A percentile compares a stretch with the other conserved stretches of the same genome.
These are phyloP conservation scores for Lactifluus piperatus DNA, from an alignment of 768 basidiomycete genomes.

Conservation along the genomic window DNA sequence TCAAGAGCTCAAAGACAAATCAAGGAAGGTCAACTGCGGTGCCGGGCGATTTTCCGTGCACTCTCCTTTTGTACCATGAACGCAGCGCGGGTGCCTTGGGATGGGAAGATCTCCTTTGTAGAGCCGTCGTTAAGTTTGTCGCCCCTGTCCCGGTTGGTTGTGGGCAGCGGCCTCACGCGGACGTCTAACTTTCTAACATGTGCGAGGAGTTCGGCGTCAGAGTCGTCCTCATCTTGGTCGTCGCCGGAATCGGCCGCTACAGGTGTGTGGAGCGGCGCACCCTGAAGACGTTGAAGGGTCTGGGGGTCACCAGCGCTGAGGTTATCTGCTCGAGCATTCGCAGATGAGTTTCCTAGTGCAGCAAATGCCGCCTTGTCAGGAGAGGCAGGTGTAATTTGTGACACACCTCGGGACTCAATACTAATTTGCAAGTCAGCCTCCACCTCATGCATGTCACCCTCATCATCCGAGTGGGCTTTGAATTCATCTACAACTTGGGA, in stretches of 20 bases:
- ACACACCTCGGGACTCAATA: neutral
- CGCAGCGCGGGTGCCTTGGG: slow-evolving; percentile 4
- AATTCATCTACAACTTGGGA: slow-evolving; percentile 3
- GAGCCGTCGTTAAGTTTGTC: neutral
- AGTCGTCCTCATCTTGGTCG: neutral
- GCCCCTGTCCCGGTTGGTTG: neutral
- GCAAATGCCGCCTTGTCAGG: neutral
- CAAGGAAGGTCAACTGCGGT: neutral
- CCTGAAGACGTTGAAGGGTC: neutral
- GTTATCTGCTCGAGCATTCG: neutral
- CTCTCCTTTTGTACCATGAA: neutral
- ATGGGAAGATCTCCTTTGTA: slow-evolving; percentile 9
- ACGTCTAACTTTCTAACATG: neutral
- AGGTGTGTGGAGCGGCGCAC: neutral
- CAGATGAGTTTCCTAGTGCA: neutral
- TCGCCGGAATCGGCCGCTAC: neutral
- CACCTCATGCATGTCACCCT: slow-evolving; percentile 10
- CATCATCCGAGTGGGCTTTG: neutral
- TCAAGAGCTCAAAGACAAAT: neutral
- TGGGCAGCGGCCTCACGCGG: too few relatives aligned
- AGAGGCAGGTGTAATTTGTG: neutral
- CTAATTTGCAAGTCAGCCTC: neutral
- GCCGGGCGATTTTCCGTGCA: neutral
- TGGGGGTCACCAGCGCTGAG: neutral
- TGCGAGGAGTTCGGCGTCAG: neutral